phyloP scores from a whole-genome alignment of 495 filamentous ascomycete species.

The Daldinia grandis region DNA sequence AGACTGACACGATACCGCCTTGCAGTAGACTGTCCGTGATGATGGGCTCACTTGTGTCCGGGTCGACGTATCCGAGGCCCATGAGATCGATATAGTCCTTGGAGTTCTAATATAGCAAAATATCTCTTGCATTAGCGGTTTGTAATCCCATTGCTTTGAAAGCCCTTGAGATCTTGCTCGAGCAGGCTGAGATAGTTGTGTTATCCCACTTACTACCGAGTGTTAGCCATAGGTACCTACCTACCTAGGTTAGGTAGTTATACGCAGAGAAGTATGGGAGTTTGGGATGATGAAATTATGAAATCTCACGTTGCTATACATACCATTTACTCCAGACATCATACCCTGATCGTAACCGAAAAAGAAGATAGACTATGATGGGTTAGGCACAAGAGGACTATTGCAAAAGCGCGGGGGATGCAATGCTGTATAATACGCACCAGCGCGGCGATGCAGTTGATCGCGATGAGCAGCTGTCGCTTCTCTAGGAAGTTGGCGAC shows the following conservation, averaged over 20 bases:
- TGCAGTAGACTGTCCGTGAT: conserved; percentile 70
- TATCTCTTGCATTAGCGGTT: background rate
- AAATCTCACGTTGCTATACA: background rate
- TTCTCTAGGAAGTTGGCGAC: conserved; percentile 70
- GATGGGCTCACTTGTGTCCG: conserved; percentile 56
- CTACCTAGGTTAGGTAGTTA: no score
- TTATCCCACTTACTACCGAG: background rate
- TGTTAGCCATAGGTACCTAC: no score
- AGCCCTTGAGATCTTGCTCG: background rate
- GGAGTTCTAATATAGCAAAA: conserved; percentile 47
- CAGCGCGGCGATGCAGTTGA: conserved; percentile 70
- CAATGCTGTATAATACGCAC: conserved; percentile 12
- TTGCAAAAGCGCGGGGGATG: background rate
- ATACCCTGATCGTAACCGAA: conserved; percentile 72
- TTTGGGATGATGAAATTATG: background rate
- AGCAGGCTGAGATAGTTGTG: background rate
- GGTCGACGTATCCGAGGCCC: conserved; percentile 68
- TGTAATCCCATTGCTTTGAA: background rate
- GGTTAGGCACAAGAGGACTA: conserved; percentile 15
- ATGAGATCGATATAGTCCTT: conserved; percentile 71
- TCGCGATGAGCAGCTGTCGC: conserved; percentile 66
- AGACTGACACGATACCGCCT: conserved; percentile 74
- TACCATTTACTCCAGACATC: conserved; percentile 75
- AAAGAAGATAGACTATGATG: conserved; percentile 35
- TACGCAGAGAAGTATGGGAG: no score